Percentiles rank a stretch among this genome's conserved stretches.
Conservation (phyloP, 768 basidiomycete species). For the Aureoboletus auriporus region DNA sequence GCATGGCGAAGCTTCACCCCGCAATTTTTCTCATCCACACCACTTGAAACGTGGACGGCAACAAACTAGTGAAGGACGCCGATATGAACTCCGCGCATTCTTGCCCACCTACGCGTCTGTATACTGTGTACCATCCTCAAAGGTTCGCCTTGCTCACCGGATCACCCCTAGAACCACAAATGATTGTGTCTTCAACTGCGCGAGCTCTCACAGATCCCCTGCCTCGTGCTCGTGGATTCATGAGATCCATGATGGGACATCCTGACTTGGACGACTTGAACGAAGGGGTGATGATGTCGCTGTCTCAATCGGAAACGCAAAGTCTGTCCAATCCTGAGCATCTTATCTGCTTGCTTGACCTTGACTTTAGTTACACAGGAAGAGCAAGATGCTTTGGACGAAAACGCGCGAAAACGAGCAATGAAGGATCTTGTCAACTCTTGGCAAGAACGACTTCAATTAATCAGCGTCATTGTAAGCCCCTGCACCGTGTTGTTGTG, state of each 20-base stretch:
- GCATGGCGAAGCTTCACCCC: no score
- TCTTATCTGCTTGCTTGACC: neutral
- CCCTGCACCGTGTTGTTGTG: neutral
- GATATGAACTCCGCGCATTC: conserved; percentile 11
- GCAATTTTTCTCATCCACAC: neutral
- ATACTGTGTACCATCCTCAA: neutral
- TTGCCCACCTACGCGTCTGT: conserved; percentile 8
- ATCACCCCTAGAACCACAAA: conserved; percentile 7
- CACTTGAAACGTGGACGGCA: conserved; percentile 3
- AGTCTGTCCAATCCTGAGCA: conserved; percentile 9
- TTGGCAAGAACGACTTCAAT: conserved; percentile 60
- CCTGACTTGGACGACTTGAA: conserved; percentile 7
- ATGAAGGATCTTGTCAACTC: conserved; percentile 51
- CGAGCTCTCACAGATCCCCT: conserved; percentile 20
- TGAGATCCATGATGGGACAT: conserved; percentile 18
- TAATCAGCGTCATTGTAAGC: conserved; percentile 57
- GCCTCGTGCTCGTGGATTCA: conserved; percentile 11
- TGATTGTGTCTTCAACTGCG: conserved; percentile 6
- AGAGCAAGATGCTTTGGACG: conserved; percentile 48
- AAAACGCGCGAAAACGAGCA: conserved; percentile 40
- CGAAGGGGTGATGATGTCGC: conserved; percentile 9
- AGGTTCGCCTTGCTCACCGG: neutral
- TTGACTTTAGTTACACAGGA: conserved; percentile 38
- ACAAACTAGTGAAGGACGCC: neutral
- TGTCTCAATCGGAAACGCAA: conserved; percentile 10